Percentiles rank a stretch among this genome's conserved stretches.
Evolutionary conservation across 1,284 basidiomycete species (phyloP).

Genomic region (Puccinia hordei): DNA sequence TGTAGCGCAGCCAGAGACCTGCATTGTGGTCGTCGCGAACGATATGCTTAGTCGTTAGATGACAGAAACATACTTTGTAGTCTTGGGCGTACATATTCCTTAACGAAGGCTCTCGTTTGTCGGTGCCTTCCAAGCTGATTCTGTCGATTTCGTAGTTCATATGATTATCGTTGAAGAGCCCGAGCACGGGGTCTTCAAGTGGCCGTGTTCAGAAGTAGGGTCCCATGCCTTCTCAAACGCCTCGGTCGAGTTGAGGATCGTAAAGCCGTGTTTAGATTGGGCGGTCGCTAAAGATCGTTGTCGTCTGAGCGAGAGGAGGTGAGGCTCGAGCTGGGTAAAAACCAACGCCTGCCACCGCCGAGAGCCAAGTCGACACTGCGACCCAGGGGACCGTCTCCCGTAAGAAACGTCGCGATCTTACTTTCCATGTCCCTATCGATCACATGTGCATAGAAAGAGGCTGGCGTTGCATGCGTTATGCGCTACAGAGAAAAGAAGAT

Average conservation of each 20-base stretch:
- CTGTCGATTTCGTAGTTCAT: constrained; percentile 54
- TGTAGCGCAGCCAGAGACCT: constrained; percentile 50
- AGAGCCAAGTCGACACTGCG: constrained; percentile 59
- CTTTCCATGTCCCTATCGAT: constrained; percentile 55
- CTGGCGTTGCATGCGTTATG: constrained; percentile 59
- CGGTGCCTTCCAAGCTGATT: constrained; percentile 36
- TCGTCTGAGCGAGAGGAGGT: constrained; percentile 58
- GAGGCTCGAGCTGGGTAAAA: constrained; percentile 56
- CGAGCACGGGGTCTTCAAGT: constrained; percentile 47
- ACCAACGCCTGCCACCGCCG: constrained; percentile 60
- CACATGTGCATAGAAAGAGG: constrained; percentile 59
- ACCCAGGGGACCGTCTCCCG: constrained; percentile 52
- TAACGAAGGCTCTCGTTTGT: constrained; percentile 52
- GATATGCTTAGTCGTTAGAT: background rate
- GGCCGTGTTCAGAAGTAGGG: constrained; percentile 16
- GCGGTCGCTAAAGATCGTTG: constrained; percentile 57
- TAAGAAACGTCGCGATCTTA: constrained; percentile 54
- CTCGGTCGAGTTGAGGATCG: constrained; percentile 50
- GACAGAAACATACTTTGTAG: background rate
- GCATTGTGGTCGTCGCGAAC: background rate
- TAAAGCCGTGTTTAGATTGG: constrained; percentile 52
- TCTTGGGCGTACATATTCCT: constrained; percentile 52
- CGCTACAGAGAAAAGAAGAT: constrained; percentile 51
- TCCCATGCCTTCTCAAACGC: constrained; percentile 45
- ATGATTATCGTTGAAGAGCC: constrained; percentile 53